Percentiles rank a stretch among this genome's conserved stretches.
Conservation (phyloP, 2,329 filamentous ascomycete species). For the Dactylella cylindrospora region DNA sequence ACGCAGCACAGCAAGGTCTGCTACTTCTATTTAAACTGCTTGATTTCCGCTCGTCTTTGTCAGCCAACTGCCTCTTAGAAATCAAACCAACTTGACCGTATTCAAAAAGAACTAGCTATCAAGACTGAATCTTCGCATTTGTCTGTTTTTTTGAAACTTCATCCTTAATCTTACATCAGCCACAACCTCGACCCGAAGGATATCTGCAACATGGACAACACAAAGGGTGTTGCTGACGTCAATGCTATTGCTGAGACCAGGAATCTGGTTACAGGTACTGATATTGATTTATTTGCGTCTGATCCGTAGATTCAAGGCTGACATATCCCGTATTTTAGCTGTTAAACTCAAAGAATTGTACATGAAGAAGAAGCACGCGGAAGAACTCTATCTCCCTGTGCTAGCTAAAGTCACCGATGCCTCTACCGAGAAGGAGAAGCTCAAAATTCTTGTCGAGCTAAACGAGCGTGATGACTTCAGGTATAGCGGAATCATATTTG, state of each 20-base stretch:
- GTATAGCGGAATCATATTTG: conserved; percentile 5
- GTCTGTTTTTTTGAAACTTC: background rate
- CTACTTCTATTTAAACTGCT: no score
- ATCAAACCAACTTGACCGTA: no score
- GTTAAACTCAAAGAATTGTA: conserved; percentile 35
- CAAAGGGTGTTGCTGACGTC: conserved; percentile 18
- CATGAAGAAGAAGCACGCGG: conserved; percentile 11
- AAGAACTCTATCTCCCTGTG: conserved; percentile 15
- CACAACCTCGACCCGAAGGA: background rate
- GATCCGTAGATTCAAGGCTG: no score
- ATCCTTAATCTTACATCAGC: no score
- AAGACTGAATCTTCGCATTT: background rate
- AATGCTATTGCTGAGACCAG: conserved; percentile 38
- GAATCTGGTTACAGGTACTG: conserved; percentile 34
- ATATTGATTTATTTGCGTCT: no score
- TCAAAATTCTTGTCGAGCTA: conserved; percentile 20
- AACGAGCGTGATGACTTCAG: conserved; percentile 5
- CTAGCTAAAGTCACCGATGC: conserved; percentile 12
- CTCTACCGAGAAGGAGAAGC: conserved; percentile 27
- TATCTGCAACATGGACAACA: conserved; percentile 34
- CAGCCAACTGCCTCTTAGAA: no score
- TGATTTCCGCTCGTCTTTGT: background rate
- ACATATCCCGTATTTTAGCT: conserved; percentile 4
- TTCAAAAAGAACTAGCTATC: conserved; percentile 1
- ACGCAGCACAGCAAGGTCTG: no score